Evolutionary conservation across 192 early-diverging fungal species (phyloP).

Genomic region (Coemansia sp.): DNA sequence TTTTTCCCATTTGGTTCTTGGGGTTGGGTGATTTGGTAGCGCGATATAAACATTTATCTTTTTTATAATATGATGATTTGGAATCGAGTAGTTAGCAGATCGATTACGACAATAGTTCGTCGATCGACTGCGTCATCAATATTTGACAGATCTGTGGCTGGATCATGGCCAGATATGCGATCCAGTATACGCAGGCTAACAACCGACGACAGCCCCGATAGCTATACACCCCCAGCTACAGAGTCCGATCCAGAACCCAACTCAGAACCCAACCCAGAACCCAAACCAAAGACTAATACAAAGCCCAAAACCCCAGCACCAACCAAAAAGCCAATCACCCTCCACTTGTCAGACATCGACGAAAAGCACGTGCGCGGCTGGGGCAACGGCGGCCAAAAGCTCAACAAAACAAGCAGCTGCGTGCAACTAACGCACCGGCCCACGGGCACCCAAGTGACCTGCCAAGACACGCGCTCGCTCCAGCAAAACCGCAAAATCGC

Average conservation of each 20-base stretch:
- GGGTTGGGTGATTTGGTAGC: too few relatives aligned
- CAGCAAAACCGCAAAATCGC: slow-evolving; percentile 74
- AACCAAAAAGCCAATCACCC: slow-evolving; percentile 51
- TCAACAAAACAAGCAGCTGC: slow-evolving; percentile 76
- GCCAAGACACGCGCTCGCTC: slow-evolving; percentile 72
- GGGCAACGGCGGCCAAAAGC: slow-evolving; percentile 77
- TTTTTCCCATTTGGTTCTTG: too few relatives aligned
- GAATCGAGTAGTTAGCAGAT: background rate
- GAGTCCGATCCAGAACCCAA: background rate
- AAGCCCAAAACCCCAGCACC: background rate
- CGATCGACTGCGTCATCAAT: background rate
- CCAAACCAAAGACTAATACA: background rate
- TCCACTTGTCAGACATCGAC: slow-evolving; percentile 66
- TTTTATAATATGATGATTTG: background rate
- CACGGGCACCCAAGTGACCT: slow-evolving; percentile 60
- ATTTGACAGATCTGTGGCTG: background rate
- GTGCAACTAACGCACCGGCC: slow-evolving; percentile 72
- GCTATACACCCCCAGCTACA: background rate
- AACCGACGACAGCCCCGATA: background rate
- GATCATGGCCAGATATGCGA: background rate
- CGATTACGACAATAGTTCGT: background rate
- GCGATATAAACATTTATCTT: too few relatives aligned
- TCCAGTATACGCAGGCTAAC: background rate
- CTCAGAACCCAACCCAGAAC: background rate
- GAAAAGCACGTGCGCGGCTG: slow-evolving; percentile 76